Base-by-base conservation (phyloP, 1,284 basidiomycete species). In the Gymnopus androsaceus region DNA sequence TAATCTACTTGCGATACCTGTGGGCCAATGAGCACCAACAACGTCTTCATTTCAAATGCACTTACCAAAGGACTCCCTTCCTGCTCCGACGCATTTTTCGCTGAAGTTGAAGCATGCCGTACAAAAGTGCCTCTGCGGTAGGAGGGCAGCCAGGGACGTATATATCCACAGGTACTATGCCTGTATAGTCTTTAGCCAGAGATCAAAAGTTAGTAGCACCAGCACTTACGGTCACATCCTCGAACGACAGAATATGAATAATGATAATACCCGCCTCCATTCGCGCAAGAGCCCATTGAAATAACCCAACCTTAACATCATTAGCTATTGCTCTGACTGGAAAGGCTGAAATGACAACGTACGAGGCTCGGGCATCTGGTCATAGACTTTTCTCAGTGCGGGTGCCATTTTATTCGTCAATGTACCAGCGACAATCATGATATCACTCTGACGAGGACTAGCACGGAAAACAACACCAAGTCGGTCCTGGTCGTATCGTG, bases 371-470 rank as follows among this genome's bases (percentile, higher is more conserved):
- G 94, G 94, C 93, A 97, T 96, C 74, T 98, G 94, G 74, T 97
- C 94, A 71, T 97, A 96, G 48, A 95, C 92, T 74, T 94, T 96
- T 68, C 94, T 84, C 69, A 98, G 72, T 4, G 95, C 95, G 45
- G 97, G 97, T 3, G 95, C 97, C 97, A 99, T 99, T 81, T 99
- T 99, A 82, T 99, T 99, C 63, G 97, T 99, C 65, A 99, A 77
- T 0, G 97, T 99, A 30, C 97, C 97, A 44, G 97, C 96, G 53
- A 99, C 97, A 68, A 99, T 99, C 97, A 99, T 99, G 69, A 99
- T 92, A 70, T 99, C 96, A 58, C 90, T 93, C 79, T 98, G 95
- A 64, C 97, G 90, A 51, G 97, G 97, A 75, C 90, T 94, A 9
- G 96, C 97, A 80, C 97, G 94, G 83, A 99, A 99, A 40, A 99